Evolutionary conservation across 768 basidiomycete genomes (phyloP), one percentile per base, ranked within the genome.

Genomic region (Suillus paluster): DNA sequence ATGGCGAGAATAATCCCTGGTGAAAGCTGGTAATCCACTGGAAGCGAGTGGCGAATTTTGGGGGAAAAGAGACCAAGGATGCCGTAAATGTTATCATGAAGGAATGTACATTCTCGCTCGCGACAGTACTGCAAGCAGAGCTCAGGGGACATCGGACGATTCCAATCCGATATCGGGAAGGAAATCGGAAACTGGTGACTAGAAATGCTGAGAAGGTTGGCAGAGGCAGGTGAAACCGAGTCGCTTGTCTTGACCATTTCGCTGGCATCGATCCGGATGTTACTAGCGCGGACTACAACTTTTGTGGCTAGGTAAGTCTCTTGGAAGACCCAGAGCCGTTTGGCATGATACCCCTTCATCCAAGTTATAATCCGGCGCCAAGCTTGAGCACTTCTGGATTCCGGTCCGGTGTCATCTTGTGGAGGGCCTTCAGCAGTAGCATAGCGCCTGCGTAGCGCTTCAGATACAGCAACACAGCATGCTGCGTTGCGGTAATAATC

Each of bases 81-180:
- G 19, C 49, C 49, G 19, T 50, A 50, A 17, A 50, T n/a, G 19
- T 50, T 50, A n/a, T 50, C 49, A 50, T 50, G 49, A 50, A 50
- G 49, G 27, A 50, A 50, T 1, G 19, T 1, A 27, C 49, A 30
- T 10, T 50, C 49, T 50, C 49, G 49, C 49, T n/a, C n/a, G 49
- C 49, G 49, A 50, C 49, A 50, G 49, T 50, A 50, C 11, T 30
- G 49, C 49, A 50, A 30, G 19, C 49, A 50, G 27, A 50, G 27
- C 10, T 50, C 49, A n/a, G 49, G 49, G 30, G 49, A 50, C 49
- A 50, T 50, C 30, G 49, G 49, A 27, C 49, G 49, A 11, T 50
- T 4, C 49, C 49, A 50, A 50, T 50, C 19, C 11, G 49, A 50
- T 50, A 50, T 30, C 17, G 49, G 49, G 19, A 30, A 17, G 19